Conservation (phyloP, 495 filamentous ascomycete species). For the Aspergillus biplanus region DNA sequence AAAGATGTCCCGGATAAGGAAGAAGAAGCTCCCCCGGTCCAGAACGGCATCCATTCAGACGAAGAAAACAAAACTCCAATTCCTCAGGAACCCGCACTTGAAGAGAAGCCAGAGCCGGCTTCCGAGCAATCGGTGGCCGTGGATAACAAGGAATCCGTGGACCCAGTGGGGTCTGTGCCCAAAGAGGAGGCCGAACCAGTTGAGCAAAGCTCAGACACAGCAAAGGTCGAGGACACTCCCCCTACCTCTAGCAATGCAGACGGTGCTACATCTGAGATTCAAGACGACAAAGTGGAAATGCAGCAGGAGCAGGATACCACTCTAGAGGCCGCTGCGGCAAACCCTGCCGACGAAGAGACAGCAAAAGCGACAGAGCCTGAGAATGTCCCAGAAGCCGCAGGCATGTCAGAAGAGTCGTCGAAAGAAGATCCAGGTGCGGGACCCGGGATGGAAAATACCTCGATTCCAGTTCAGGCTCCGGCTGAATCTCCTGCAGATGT, state of each 20-base stretch:
- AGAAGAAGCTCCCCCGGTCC: slow-evolving; percentile 5
- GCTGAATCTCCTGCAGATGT: slow-evolving; percentile 16
- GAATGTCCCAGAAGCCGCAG: slow-evolving; percentile 14
- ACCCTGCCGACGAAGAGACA: slow-evolving; percentile 4
- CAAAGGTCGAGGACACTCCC: slow-evolving; percentile 14
- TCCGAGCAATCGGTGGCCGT: slow-evolving; percentile 7
- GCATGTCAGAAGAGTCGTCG: slow-evolving; percentile 21
- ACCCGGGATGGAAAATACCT: neutral
- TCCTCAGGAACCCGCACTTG: slow-evolving; percentile 10
- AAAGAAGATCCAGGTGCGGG: slow-evolving; percentile 12
- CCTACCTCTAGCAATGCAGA: neutral
- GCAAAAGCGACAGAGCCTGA: slow-evolving; percentile 18
- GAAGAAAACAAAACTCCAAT: slow-evolving; percentile 11
- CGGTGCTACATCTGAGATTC: neutral
- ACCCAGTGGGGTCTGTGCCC: slow-evolving; percentile 12
- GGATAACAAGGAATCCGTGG: slow-evolving; percentile 13
- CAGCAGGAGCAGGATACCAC: slow-evolving; percentile 3
- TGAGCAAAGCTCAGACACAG: slow-evolving; percentile 12
- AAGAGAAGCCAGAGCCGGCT: slow-evolving; percentile 20
- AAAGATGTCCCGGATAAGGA: slow-evolving; percentile 12
- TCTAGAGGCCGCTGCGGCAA: neutral
- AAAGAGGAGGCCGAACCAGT: slow-evolving; percentile 17
- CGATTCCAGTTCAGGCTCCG: neutral
- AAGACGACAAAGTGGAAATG: neutral
- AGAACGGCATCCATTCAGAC: slow-evolving; percentile 12